A percentile compares a stretch with the other conserved stretches of the same genome.
Evolutionary conservation across 495 filamentous ascomycete genomes (phyloP).

Genomic region (Annulohypoxylon bovei): DNA sequence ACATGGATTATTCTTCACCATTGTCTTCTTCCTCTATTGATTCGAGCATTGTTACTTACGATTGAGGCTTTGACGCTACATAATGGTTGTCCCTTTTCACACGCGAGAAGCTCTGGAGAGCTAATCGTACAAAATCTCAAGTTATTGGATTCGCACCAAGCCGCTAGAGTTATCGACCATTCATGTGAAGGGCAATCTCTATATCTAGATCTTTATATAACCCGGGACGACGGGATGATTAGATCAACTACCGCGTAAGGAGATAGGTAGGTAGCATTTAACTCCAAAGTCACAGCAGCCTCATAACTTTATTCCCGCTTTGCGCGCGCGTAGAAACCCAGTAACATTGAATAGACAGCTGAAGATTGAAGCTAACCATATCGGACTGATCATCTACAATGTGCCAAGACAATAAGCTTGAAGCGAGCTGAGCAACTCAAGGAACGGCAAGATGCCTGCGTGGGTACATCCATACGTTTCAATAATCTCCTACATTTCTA

Average conservation of each 20-base stretch:
- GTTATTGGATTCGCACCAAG: background rate
- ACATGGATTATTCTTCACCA: constrained; percentile 6
- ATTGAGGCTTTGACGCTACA: background rate
- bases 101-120: background rate
- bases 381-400: constrained; percentile 25
- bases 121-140: background rate
- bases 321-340: background rate
- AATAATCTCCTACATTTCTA: background rate
- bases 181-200: background rate
- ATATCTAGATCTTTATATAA: constrained; percentile 10
- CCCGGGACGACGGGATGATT: constrained; percentile 22
- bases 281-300: constrained; percentile 13
- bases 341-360: constrained; percentile 21
- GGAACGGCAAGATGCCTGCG: background rate
- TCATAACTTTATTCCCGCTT: constrained; percentile 23
- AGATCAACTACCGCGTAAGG: constrained; percentile 17
- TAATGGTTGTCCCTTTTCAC: background rate
- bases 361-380: constrained; percentile 35
- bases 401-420: constrained; percentile 46
- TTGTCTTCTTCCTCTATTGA: background rate
- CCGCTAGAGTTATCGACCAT: background rate
- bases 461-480: background rate
- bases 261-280: constrained; percentile 19
- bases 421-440: constrained; percentile 24
- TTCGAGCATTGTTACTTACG: background rate